Evolutionary conservation across 2,329 filamentous ascomycete species (phyloP).

Genomic region (Aurifilum marmelostoma): DNA sequence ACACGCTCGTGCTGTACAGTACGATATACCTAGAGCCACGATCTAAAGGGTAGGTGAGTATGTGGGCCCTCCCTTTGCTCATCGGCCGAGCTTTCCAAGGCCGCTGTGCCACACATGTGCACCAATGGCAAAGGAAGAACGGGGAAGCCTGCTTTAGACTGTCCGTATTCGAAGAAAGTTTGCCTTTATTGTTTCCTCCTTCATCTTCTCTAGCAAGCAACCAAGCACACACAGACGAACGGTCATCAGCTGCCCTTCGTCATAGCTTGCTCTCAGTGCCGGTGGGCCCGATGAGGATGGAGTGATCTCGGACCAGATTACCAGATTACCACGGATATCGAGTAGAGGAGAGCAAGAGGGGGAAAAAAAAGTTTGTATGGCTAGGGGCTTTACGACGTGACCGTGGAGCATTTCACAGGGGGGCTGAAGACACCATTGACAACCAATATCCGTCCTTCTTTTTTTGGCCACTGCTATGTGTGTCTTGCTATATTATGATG

Average conservation of each 20-base stretch:
- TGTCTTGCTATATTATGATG: not conserved
- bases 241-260: not conserved
- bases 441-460: not conserved
- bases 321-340: not conserved
- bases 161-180: not conserved
- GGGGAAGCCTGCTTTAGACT: not conserved
- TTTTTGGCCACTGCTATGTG: not conserved
- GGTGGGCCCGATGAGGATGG: not conserved
- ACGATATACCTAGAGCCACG: not conserved
- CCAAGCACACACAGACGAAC: not conserved
- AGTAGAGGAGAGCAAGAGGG: not conserved
- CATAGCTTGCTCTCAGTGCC: not conserved
- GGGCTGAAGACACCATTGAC: not conserved
- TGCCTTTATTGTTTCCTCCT: not conserved
- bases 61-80: slow-evolving; percentile 1
- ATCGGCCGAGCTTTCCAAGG: not conserved
- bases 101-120: not conserved
- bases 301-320: not conserved
- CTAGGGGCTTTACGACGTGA: not conserved
- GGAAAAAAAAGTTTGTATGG: not conserved
- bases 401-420: not conserved
- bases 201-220: not conserved
- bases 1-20: slow-evolving; percentile 20
- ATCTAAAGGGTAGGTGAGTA: not conserved
- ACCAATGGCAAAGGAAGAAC: not conserved